Evolutionary conservation across 2,329 filamentous ascomycete genomes (phyloP), one percentile per base, ranked within the genome.

Genomic region (Rhynchosporium secalis): DNA sequence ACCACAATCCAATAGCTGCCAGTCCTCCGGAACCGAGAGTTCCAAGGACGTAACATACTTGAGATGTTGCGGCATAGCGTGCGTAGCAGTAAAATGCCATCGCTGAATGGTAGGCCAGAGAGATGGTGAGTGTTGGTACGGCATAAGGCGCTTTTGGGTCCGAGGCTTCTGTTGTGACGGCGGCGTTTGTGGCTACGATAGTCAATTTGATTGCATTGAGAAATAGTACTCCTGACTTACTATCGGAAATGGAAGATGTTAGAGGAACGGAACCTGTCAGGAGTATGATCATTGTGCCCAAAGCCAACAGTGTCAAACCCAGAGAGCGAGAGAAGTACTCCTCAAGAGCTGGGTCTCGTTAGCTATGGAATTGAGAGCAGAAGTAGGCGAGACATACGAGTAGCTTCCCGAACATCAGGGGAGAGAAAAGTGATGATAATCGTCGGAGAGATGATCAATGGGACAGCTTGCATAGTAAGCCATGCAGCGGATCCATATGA

Each of bases 221-320:
- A 45, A 46, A 0, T 43, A 60, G 36, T n/a, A 20, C 13, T 13
- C 26, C 43, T 43, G 40, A 62, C 64, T 46, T 64, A 72, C 71
- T 68, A 9, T 71, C 70, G 46, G 71, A 69, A n/a, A 71, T 62
- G 1, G 68, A 76, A 40, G 79, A 79, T 1, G 78, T 81, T 5
- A 88, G 73, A 0, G 87, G 86, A 2, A 90, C 79, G 3, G 82
- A 81, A 62, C 86, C 87, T 0, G 85, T 86, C n/a, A 89, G 78
- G 56, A 89, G 78, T 26, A 88, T 74, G 7, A 79, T 80, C 45
- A 89, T 74, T 7, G 82, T 68, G 13, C 83, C 81, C 61, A 90
- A 74, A 4, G 83, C 77, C 38, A 89, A 73, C 36, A 88, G 77
- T 5, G 81, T 75, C 56, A 89, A 76, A 62, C 85, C 86, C 2